phyloP scores from a whole-genome alignment of 345 rosid species.

The Camelina sativa region DNA sequence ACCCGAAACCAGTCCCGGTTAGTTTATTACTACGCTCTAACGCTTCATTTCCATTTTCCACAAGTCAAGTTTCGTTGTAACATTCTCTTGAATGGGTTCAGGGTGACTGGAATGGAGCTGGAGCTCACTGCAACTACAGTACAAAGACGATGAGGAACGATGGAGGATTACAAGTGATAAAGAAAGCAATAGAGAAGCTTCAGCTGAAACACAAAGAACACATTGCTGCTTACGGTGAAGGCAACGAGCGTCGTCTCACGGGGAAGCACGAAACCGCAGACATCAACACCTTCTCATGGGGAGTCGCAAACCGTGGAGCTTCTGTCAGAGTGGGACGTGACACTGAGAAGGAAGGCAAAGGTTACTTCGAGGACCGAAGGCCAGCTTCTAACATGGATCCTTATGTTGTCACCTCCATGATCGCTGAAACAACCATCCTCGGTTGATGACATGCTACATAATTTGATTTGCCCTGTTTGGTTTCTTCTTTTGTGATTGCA shows the following conservation, averaged over 20 bases:
- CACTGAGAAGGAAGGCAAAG: slow-evolving; percentile 72
- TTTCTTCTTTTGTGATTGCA: background rate
- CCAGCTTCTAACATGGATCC: slow-evolving; percentile 89
- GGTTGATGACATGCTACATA: background rate
- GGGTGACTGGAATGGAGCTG: slow-evolving; percentile 99
- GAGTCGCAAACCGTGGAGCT: slow-evolving; percentile 78
- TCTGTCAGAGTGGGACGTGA: slow-evolving; percentile 76
- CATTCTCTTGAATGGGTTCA: slow-evolving; percentile 25
- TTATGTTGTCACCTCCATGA: slow-evolving; percentile 78
- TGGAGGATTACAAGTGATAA: slow-evolving; percentile 72
- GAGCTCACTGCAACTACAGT: slow-evolving; percentile 94
- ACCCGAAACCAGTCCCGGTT: slow-evolving; percentile 82
- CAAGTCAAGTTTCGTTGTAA: background rate
- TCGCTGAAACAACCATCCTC: slow-evolving; percentile 73
- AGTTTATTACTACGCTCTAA: background rate
- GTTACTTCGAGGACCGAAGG: slow-evolving; percentile 78
- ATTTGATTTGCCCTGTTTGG: slow-evolving; percentile 17
- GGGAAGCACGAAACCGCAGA: slow-evolving; percentile 81
- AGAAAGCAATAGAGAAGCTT: slow-evolving; percentile 81
- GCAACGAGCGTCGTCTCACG: slow-evolving; percentile 84
- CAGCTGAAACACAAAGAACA: slow-evolving; percentile 75
- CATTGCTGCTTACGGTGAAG: slow-evolving; percentile 91
- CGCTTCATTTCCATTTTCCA: background rate
- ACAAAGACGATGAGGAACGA: slow-evolving; percentile 80
- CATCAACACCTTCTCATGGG: slow-evolving; percentile 78